Evolutionary conservation across 2,329 filamentous ascomycete species (phyloP).

Genomic region (Mycosphaerella sp.): DNA sequence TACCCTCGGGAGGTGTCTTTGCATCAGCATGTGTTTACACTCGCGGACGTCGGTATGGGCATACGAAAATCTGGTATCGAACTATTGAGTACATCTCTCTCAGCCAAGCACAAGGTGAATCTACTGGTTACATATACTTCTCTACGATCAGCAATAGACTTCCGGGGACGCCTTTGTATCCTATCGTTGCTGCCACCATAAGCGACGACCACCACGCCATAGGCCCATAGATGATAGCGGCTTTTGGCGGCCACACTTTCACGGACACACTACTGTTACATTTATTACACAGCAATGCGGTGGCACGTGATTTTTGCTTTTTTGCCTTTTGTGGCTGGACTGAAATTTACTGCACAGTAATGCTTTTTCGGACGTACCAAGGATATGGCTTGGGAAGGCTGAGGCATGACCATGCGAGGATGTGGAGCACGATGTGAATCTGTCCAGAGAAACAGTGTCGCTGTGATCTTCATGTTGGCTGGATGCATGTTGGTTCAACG

Average conservation of each 20-base stretch:
- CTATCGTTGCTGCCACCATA: not conserved
- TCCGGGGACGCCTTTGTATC: not conserved
- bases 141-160: not conserved
- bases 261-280: too few species aligned
- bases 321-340: not conserved
- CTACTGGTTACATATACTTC: too few species aligned
- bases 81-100: too few species aligned
- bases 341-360: not conserved
- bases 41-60: too few species aligned
- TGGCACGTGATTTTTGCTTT: not conserved
- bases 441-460: not conserved
- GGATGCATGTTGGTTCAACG: not conserved
- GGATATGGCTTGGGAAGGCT: not conserved
- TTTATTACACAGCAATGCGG: not conserved
- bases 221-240: too few species aligned
- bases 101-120: not conserved
- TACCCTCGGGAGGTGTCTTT: too few species aligned
- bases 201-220: not conserved
- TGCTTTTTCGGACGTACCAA: not conserved
- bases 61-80: too few species aligned
- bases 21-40: too few species aligned
- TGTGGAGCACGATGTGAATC: too few species aligned
- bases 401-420: not conserved
- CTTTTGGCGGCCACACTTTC: not conserved
- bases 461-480: too few species aligned